These are phyloP conservation scores for Eucalyptus cloeziana DNA, from an alignment of 345 rosid genomes.

Conservation along the genomic window DNA sequence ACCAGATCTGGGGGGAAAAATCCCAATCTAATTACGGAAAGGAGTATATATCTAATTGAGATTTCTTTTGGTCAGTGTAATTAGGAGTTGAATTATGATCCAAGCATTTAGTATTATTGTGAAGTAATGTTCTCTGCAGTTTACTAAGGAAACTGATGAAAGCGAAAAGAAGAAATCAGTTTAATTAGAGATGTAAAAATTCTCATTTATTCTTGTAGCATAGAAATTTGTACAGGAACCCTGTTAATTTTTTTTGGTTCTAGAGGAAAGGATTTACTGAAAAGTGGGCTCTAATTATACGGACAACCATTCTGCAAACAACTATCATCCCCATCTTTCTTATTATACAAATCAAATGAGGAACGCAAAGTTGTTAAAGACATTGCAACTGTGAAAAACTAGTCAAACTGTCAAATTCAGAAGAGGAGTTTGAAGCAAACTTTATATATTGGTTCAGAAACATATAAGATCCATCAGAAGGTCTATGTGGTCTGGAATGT, in stretches of 20 bases:
- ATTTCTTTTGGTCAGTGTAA: neutral
- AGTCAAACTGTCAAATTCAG: neutral
- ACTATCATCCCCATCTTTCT: neutral
- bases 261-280: neutral
- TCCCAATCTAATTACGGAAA: neutral
- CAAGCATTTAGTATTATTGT: neutral
- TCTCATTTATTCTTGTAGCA: neutral
- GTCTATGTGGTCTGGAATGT: neutral
- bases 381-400: neutral
- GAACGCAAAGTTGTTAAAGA: neutral
- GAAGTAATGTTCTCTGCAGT: neutral
- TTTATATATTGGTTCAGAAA: neutral
- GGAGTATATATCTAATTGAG: neutral
- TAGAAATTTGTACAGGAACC: neutral
- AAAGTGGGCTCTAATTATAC: neutral
- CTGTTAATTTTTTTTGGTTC: neutral
- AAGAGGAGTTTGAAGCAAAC: neutral
- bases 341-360: neutral
- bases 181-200: neutral
- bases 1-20: neutral
- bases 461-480: neutral
- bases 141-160: neutral
- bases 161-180: neutral
- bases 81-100: neutral
- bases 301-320: neutral